Conservation (phyloP, 768 basidiomycete species). For the Multifurca ochricompacta region DNA sequence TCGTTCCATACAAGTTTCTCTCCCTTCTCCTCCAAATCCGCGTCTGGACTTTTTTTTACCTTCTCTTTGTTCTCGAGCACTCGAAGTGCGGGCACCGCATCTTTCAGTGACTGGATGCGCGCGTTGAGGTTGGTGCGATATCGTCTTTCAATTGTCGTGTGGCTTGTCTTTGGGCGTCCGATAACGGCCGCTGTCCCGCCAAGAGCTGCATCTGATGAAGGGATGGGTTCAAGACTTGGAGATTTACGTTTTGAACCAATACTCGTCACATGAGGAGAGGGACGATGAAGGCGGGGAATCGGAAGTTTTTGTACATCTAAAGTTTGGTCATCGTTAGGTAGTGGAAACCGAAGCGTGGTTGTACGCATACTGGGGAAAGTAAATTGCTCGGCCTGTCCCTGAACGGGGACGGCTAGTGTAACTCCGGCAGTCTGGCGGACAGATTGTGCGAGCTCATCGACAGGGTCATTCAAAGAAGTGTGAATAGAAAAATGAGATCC, state of each 20-base stretch:
- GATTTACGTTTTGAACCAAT: slow-evolving; percentile 18
- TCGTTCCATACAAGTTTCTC: slow-evolving; percentile 30
- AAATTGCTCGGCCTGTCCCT: slow-evolving; percentile 29
- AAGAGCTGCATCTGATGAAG: slow-evolving; percentile 14
- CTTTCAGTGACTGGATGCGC: slow-evolving; percentile 71
- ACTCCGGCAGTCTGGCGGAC: slow-evolving; percentile 33
- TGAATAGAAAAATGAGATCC: slow-evolving; percentile 28
- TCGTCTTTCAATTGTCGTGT: slow-evolving; percentile 82
- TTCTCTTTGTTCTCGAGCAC: slow-evolving; percentile 53
- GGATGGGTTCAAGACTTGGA: slow-evolving; percentile 20
- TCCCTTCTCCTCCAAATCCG: not conserved
- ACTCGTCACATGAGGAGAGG: slow-evolving; percentile 36
- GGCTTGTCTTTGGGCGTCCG: slow-evolving; percentile 71
- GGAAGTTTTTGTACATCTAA: slow-evolving; percentile 33
- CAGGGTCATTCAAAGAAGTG: slow-evolving; percentile 25
- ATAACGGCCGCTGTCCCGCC: slow-evolving; percentile 22
- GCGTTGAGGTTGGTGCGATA: slow-evolving; percentile 87
- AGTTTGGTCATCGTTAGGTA: not conserved
- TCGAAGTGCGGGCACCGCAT: slow-evolving; percentile 77
- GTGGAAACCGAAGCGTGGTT: not conserved
- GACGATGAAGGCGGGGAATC: slow-evolving; percentile 44
- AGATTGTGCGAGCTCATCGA: slow-evolving; percentile 31
- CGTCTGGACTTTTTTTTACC: slow-evolving; percentile 25
- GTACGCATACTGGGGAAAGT: slow-evolving; percentile 21
- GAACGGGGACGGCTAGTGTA: slow-evolving; percentile 33